Conservation (phyloP, 2,329 filamentous ascomycete species). For the Trichoderma cornu-damae region DNA sequence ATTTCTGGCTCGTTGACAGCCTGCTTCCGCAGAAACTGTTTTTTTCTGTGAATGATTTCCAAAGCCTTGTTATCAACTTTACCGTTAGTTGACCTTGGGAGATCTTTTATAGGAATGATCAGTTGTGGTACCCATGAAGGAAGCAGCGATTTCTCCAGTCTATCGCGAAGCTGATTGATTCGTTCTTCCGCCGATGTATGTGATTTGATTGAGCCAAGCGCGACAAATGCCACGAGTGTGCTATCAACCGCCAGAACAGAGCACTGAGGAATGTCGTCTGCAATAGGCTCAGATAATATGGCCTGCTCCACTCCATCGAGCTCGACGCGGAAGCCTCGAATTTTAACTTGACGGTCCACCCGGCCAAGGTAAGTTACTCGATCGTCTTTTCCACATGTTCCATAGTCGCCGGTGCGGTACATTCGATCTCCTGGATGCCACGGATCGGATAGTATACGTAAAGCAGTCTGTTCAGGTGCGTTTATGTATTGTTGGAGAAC, state of each 20-base stretch:
- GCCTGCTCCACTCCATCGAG: slow-evolving; percentile 12
- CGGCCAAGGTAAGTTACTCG: not conserved
- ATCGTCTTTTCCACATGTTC: not conserved
- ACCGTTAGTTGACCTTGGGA: slow-evolving; percentile 11
- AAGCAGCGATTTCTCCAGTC: not conserved
- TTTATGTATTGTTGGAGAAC: slow-evolving; percentile 9
- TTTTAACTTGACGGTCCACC: slow-evolving; percentile 15
- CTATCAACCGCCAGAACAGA: slow-evolving; percentile 8
- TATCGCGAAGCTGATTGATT: not conserved
- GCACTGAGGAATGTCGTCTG: not conserved
- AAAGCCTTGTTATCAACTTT: slow-evolving; percentile 8
- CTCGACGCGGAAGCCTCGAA: slow-evolving; percentile 19
- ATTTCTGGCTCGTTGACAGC: not conserved
- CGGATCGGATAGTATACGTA: slow-evolving; percentile 1
- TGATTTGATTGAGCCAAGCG: not conserved
- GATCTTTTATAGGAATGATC: not conserved
- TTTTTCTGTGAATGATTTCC: not conserved
- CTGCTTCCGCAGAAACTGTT: not conserved
- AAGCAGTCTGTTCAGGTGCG: not conserved
- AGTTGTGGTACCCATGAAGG: slow-evolving; percentile 16
- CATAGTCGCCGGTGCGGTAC: slow-evolving; percentile 16
- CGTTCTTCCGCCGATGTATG: not conserved
- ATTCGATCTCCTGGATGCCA: not conserved
- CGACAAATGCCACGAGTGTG: not conserved
- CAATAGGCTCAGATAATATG: not conserved